Evolutionary conservation across 352 stramenopile species (phyloP), one percentile per base, ranked within the genome.

Genomic region (Pilasporangium apinafurcum): DNA sequence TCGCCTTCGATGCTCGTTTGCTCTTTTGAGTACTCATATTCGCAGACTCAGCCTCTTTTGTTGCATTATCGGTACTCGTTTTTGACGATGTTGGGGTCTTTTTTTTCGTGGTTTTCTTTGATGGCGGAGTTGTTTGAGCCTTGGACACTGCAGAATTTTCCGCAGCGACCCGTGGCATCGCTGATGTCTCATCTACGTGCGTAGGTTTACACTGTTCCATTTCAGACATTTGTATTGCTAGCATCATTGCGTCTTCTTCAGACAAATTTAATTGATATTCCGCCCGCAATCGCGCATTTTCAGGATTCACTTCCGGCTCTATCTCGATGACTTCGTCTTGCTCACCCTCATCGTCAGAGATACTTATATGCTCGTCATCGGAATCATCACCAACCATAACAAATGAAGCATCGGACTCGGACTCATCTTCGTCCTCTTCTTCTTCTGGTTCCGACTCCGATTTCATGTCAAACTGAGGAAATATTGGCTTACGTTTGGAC

Each of bases 321-420:
- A 39, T 28, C 8, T 31, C 27, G 22, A 48, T 48, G 2, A 48
- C 41, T 17, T 53, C 44, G 10, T 73, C 62, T 2, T 68, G 62
- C 16, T 68, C 60, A 2, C 57, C 38, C 25, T 74, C 54, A 25
- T 62, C 59, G 35, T 80, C 66, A 7, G 62, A 77, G 16, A 51
- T 48, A 25, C 62, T 62, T 16, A 62, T 37, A n/a, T 54, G 63
- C 29, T 83, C 66, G 34, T 85, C 74, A 26, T 86, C 77, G 3
- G 77, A 89, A 38, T 64, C 73, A 37, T 86, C 69, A 7, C 71
- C 66, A 0, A 28, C 64, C 24, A 83, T 56, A 16, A 80, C 48
- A 1, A 83, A 29, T 14, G 64, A 78, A 5, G 66, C 27, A 10
- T 33, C 35, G 2, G 49, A 56, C 9, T 45, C 41, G 18, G 75